Percentiles rank a stretch among this genome's conserved stretches.
Evolutionary conservation across 805 yeast genomes (phyloP).

Genomic region (Candida jianshihensis): DNA sequence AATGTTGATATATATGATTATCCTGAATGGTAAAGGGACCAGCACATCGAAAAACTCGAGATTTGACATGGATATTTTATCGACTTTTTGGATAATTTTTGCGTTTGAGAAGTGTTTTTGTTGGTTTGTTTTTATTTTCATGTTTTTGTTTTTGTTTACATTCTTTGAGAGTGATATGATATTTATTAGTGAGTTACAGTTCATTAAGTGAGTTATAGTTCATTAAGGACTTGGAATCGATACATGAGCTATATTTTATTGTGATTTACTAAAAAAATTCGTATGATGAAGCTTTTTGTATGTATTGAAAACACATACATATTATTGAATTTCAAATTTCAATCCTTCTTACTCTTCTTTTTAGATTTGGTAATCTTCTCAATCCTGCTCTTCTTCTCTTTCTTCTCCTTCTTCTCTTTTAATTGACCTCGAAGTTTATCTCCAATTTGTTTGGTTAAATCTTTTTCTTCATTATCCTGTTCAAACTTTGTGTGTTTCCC

Average conservation of each 20-base stretch:
- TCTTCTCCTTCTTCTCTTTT: background rate
- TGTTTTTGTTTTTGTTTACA: too few species aligned
- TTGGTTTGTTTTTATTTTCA: background rate
- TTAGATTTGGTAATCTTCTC: too few species aligned
- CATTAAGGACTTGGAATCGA: too few species aligned
- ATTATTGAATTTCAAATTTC: too few species aligned
- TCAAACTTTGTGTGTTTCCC: constrained; percentile 48
- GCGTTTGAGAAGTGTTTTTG: background rate
- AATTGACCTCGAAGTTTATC: background rate
- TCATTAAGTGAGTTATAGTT: too few species aligned
- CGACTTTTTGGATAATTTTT: background rate
- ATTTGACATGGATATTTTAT: background rate
- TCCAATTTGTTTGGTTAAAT: background rate
- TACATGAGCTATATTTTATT: too few species aligned
- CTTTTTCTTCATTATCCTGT: constrained; percentile 15
- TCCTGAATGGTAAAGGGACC: constrained; percentile 45
- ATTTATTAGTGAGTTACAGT: background rate
- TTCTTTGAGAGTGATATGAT: background rate
- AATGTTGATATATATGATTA: constrained; percentile 39
- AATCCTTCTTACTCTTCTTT: too few species aligned
- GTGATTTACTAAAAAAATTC: too few species aligned
- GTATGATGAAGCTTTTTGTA: too few species aligned
- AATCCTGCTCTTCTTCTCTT: background rate
- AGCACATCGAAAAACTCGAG: constrained; percentile 4
- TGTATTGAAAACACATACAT: too few species aligned